Base-by-base conservation (phyloP, 768 basidiomycete genomes). In the Pleurotus tuber-regium region DNA sequence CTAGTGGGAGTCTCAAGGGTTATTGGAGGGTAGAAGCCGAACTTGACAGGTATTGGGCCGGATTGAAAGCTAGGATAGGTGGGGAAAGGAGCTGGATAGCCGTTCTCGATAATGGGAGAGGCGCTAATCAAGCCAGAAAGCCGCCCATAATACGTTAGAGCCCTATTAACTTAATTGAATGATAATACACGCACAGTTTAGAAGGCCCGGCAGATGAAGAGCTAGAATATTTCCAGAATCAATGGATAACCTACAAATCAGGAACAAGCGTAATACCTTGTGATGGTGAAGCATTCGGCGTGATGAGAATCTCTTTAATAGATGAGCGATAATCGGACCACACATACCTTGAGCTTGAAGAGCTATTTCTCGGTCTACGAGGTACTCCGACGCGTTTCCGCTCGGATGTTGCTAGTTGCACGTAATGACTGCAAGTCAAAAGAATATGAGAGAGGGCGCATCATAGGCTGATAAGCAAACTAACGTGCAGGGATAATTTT, bases 401-500 rank as follows among this genome's bases (percentile, higher is more conserved):
- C 70, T 92, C 89, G 66, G 79, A 86, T 4, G 90, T 92, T 16
- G 86, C 87, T 67, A 91, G 89, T 62, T 92, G 90, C 23, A 91
- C 86, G 63, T 71, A 84, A 63, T 92, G 87, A 54, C 88, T 90
- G 62, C 14, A 43, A 30, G 31, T 53, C 42, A 52, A 43, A 40
- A 56, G 44, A 49, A 52, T 43, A 47, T 26, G 53, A 28, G 31
- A 29, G 43, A 30, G 35, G 56, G 39, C 54, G 26, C 35, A 33
- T 25, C 43, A 35, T 28, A 29, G 25, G 14, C 31, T 35, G 46
- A 44, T 41, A 53, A 53, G 57, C 53, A 57, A 14, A 82, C 88
- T 59, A 61, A 92, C 91, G 92, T 93, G 90, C 92, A 95, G 39
- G 89, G 86, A 62, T 89, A 91, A 62, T 89, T 91, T 73, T 95